Evolutionary conservation across 306 rosid species (phyloP), one percentile per base, ranked within the genome.

Genomic region (Vicia faba): DNA sequence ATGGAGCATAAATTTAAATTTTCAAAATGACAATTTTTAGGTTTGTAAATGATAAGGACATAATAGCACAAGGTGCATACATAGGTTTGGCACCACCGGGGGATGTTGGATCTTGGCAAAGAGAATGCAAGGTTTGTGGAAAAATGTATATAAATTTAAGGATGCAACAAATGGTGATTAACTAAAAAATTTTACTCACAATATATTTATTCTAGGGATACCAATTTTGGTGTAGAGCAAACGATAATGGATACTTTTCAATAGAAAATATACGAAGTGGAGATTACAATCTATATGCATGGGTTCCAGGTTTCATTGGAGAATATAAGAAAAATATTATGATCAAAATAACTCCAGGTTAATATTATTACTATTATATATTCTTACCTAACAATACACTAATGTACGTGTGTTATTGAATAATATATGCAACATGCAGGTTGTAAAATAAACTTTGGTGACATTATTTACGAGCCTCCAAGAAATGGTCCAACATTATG

Each of bases 61-160:
- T 87, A 5, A 36, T 76, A 23, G 88, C 83, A 18, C 19, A 50
- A 56, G 91, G 81, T 7, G 87, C 95, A 5, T 78, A 76, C 19
- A 71, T 91, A 5, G 97, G 97, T 10, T 49, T 91, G 73, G 91
- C 97, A 67, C 78, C 87, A 56, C 95, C 88, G 0, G 97, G 97
- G 31, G 85, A 67, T 11, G 78, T 65, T 71, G 97, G 97, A 65
- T 88, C 97, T 11, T 91, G 97, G 97, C 97, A 91, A 75, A 78
- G 69, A 68, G 97, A 88, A 69, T 53, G 86, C 76, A 89, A 87
- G 96, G 97, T 88, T 55, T 0, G 29, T 51, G 7, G 13, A 2
- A 5, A 55, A 12, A 12, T 55, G 26, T 12, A 0, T 23, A 25
- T 11, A 38, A 18, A 45, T 36, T 18, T 53, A 60, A 7, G 35